These are phyloP conservation scores for Cutaneotrichosporon sp. DNA, from an alignment of 1,284 basidiomycete genomes.

Conservation along the genomic window DNA sequence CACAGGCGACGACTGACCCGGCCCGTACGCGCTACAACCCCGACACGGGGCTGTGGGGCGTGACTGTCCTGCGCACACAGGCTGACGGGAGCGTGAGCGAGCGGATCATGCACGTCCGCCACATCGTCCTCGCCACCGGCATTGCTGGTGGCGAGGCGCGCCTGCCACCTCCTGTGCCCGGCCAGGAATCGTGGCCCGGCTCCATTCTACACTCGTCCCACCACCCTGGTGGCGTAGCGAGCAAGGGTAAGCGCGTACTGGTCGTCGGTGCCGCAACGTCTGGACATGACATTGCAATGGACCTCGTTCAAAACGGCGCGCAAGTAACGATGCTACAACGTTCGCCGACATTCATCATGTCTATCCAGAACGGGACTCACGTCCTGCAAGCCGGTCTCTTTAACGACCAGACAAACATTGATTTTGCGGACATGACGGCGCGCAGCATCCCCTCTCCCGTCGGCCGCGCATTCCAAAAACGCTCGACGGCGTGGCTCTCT, in stretches of 20 bases:
- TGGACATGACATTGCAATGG: slow-evolving; percentile 56
- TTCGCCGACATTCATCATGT: slow-evolving; percentile 64
- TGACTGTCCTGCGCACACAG: slow-evolving; percentile 55
- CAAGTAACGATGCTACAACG: slow-evolving; percentile 66
- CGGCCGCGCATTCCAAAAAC: slow-evolving; percentile 55
- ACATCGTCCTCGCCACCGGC: slow-evolving; percentile 62
- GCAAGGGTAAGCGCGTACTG: slow-evolving; percentile 61
- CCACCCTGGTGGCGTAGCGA: slow-evolving; percentile 58
- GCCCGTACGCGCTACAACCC: slow-evolving; percentile 56
- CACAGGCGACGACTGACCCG: slow-evolving; percentile 57
- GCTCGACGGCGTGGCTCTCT: slow-evolving; percentile 57
- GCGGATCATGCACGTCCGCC: slow-evolving; percentile 57
- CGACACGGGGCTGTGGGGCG: slow-evolving; percentile 59
- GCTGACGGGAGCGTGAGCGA: slow-evolving; percentile 51
- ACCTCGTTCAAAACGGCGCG: slow-evolving; percentile 57
- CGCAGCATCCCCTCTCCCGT: slow-evolving; percentile 41
- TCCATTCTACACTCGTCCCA: slow-evolving; percentile 63
- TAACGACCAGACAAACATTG: slow-evolving; percentile 51
- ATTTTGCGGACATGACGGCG: slow-evolving; percentile 56
- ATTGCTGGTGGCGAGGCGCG: slow-evolving; percentile 59
- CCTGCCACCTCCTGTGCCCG: slow-evolving; percentile 53
- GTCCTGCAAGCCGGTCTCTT: slow-evolving; percentile 55
- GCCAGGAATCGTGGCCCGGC: slow-evolving; percentile 60
- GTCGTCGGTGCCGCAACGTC: slow-evolving; percentile 65
- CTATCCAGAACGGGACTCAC: slow-evolving; percentile 55